Conservation (phyloP, 257 asterid genomes). For the Verbascum thapsus region DNA sequence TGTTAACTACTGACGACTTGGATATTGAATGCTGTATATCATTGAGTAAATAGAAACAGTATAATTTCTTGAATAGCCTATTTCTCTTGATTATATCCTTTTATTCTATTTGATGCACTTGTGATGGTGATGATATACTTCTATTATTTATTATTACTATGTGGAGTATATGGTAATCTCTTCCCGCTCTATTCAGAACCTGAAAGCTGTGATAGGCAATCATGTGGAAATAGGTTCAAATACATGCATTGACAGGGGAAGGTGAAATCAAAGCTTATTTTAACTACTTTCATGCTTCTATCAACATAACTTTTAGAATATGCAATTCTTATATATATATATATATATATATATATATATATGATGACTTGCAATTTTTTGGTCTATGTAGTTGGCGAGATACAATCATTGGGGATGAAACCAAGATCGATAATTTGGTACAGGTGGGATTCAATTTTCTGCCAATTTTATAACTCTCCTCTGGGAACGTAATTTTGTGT, state of each 20-base stretch:
- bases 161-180: neutral
- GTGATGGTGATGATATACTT: slow-evolving; percentile 4
- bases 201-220: slow-evolving; percentile 73
- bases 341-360: neutral
- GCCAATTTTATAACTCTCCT: slow-evolving; percentile 16
- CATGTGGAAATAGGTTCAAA: slow-evolving; percentile 93
- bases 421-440: slow-evolving; percentile 91
- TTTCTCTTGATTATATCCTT: too few species aligned
- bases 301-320: slow-evolving; percentile 2
- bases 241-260: slow-evolving; percentile 91
- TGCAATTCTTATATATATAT: neutral
- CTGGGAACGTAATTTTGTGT: slow-evolving; percentile 18
- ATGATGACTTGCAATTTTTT: slow-evolving; percentile 16
- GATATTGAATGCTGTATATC: neutral
- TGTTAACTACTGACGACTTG: slow-evolving; percentile 12
- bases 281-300: slow-evolving; percentile 12
- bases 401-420: slow-evolving; percentile 76
- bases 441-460: slow-evolving; percentile 56
- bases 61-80: slow-evolving; percentile 1
- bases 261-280: slow-evolving; percentile 46
- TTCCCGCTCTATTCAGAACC: slow-evolving; percentile 41
- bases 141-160: neutral
- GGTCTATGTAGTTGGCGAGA: slow-evolving; percentile 83
- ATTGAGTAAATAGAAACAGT: neutral
- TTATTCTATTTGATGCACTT: too few species aligned